Base-by-base conservation (phyloP, 2,329 filamentous ascomycete species). In the Colletotrichum higginsianum region DNA sequence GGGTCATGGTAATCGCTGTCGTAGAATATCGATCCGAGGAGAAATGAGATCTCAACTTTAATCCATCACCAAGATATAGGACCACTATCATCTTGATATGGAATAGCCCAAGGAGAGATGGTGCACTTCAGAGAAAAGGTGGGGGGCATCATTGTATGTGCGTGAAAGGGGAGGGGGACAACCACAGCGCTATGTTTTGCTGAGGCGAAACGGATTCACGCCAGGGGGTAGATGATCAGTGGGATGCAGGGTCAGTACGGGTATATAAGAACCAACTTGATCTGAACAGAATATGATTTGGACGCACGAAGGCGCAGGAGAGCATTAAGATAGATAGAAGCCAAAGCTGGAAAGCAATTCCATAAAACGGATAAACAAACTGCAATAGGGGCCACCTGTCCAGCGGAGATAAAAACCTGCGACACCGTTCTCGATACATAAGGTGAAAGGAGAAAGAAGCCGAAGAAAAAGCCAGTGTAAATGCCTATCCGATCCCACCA, bases 61-160 rank as follows among this genome's bases (percentile, higher is more conserved):
- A 12, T 55, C 30, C 12, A 18, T 38, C 11, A n/a, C 18, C 18
- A 12, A 55, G 52, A 38, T 38, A 13, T 2, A 26, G 30, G 16
- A 13, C 30, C 38, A 18, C 8, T n/a, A n/a, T 50, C 23, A 50
- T 26, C 30, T 30, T 30, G n/a, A 38, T 21, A 38, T 23, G 42
- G n/a, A 50, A 35, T 23, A 42, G 21, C 4, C n/a, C 49, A 61
- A 12, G 46, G 21, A n/a, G 23, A 11, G 11, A 13, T 21, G 15
- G 44, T 26, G 4, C 46, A 40, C n/a, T 16, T 35, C n/a, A 12
- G 7, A 49, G 13, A 61, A 61, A 35, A 26, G 50, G 56, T 46
- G 61, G 49, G 42, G 70, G 73, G 72, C 74, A 75, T 75, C 73
- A 74, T 74, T 73, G 55, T 61, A 40, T 55, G 42, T 53, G 49